Evolutionary conservation across 1,284 basidiomycete species (phyloP).

Genomic region (Ustilago loliicola): DNA sequence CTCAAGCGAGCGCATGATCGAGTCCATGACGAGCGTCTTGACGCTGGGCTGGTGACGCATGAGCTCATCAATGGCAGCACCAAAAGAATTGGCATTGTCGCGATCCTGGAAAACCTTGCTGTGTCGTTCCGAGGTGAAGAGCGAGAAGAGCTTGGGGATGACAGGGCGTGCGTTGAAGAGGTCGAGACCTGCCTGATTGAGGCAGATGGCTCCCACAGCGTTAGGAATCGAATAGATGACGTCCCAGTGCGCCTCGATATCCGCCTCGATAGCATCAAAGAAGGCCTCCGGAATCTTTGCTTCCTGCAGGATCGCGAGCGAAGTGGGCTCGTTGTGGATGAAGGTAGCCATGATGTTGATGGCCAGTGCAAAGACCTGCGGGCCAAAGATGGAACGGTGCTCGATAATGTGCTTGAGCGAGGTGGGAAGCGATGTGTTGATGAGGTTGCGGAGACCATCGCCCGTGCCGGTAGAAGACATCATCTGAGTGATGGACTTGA

Average conservation of each 20-base stretch:
- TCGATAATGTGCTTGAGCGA: conserved; percentile 91
- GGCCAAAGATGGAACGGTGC: conserved; percentile 85
- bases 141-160: conserved; percentile 84
- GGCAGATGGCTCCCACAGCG: conserved; percentile 94
- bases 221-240: conserved; percentile 93
- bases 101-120: conserved; percentile 90
- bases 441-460: conserved; percentile 92
- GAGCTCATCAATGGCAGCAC: conserved; percentile 92
- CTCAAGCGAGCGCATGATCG: conserved; percentile 43
- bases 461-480: conserved; percentile 90
- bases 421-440: conserved; percentile 88
- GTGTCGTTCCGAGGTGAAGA: conserved; percentile 87
- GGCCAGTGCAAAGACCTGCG: conserved; percentile 81
- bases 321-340: conserved; percentile 98
- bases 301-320: conserved; percentile 91
- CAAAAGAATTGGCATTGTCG: conserved; percentile 89
- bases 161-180: conserved; percentile 81
- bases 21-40: conserved; percentile 77
- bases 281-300: conserved; percentile 89
- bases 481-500: conserved; percentile 94
- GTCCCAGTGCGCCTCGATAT: conserved; percentile 78
- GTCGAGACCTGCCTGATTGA: conserved; percentile 90
- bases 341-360: conserved; percentile 98
- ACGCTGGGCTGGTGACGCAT: conserved; percentile 94
- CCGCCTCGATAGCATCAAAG: conserved; percentile 84